phyloP scores from a whole-genome alignment of 2,329 filamentous ascomycete species.

The Aschersonia sp. region DNA sequence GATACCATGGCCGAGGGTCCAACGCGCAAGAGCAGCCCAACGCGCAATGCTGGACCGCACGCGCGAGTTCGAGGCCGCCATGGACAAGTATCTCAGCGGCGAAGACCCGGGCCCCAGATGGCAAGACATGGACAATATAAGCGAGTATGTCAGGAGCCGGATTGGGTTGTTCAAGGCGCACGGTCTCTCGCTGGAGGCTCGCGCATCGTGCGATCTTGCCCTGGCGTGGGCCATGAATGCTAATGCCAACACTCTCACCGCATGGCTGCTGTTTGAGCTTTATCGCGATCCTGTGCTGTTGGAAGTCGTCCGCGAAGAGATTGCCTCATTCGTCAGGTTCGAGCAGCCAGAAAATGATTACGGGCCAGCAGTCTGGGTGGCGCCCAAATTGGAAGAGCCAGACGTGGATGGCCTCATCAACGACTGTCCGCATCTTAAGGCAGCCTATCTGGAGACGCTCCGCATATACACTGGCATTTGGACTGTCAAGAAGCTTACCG shows the following conservation, averaged over 20 bases:
- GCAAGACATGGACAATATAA: constrained; percentile 22
- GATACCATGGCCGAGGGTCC: constrained; percentile 17
- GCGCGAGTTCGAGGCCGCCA: constrained; percentile 18
- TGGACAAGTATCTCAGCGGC: constrained; percentile 18
- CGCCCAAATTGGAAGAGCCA: constrained; percentile 17
- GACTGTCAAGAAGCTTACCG: constrained; percentile 14
- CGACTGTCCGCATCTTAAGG: constrained; percentile 22
- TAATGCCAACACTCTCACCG: constrained; percentile 20
- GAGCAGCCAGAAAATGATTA: constrained; percentile 21
- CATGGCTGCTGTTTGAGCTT: constrained; percentile 27
- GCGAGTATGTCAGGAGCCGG: constrained; percentile 16
- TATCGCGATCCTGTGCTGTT: constrained; percentile 22
- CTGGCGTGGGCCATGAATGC: constrained; percentile 23
- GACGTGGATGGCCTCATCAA: constrained; percentile 20
- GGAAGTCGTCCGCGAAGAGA: constrained; percentile 21
- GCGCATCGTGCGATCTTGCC: constrained; percentile 19
- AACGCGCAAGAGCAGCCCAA: constrained; percentile 15
- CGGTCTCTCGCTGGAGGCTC: constrained; percentile 14
- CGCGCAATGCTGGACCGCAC: constrained; percentile 13
- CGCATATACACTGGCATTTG: constrained; percentile 21
- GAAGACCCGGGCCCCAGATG: constrained; percentile 17
- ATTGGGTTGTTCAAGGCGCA: constrained; percentile 14
- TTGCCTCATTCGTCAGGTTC: constrained; percentile 16
- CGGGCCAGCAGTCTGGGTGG: constrained; percentile 18
- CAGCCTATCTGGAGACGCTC: constrained; percentile 24